Conservation (phyloP, 2,329 filamentous ascomycete genomes). For the Cordyceps pruinosa region DNA sequence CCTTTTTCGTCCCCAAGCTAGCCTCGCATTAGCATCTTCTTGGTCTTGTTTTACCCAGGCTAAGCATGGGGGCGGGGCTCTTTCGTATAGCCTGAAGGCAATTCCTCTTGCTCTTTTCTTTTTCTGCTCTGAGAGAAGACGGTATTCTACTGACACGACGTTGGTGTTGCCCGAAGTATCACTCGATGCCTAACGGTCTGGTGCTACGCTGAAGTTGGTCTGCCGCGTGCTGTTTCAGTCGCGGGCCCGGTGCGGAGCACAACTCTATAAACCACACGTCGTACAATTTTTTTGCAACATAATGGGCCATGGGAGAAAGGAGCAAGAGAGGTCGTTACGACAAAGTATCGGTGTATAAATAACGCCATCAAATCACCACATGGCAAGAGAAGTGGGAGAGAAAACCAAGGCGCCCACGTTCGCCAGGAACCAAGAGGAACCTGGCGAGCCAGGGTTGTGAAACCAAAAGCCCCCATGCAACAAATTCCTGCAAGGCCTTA, state of each 20-base stretch:
- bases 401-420: background rate
- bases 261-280: too few species aligned
- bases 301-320: background rate
- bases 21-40: constrained; percentile 4
- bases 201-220: too few species aligned
- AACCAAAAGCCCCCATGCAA: background rate
- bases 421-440: background rate
- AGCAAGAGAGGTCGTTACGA: background rate
- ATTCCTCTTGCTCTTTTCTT: too few species aligned
- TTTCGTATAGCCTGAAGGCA: too few species aligned
- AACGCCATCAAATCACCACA: background rate
- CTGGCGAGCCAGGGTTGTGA: background rate
- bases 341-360: background rate
- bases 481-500: constrained; percentile 1
- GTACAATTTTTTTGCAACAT: too few species aligned
- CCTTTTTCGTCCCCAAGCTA: background rate
- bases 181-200: too few species aligned
- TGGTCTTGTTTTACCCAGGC: background rate
- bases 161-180: too few species aligned
- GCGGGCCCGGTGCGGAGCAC: too few species aligned
- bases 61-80: background rate
- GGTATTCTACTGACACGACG: background rate
- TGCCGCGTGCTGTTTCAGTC: too few species aligned
- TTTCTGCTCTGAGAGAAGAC: too few species aligned
- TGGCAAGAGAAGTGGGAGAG: background rate